Evolutionary conservation across 192 early-diverging fungal species (phyloP), one percentile per base, ranked within the genome.

Genomic region (Backusella westeae): DNA sequence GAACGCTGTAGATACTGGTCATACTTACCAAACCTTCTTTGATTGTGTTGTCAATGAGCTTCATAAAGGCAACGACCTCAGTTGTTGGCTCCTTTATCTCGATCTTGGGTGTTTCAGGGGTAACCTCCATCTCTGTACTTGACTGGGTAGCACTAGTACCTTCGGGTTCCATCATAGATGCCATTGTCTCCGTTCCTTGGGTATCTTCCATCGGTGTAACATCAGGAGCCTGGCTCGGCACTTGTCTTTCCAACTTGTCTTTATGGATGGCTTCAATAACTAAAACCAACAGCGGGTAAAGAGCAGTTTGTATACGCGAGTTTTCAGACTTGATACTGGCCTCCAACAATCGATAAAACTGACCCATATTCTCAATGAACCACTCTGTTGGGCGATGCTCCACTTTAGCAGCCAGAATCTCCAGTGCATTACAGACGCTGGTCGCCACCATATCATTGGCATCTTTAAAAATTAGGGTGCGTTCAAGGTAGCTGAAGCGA

Each of bases 301-400:
- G 80, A 34, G 90, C 86, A 72, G 88, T 88, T 67, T 93, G 88
- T 59, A 98, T 87, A 10, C 87, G 83, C 0, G 87, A 80, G 77
- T 95, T 92, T 73, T 98, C 96, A 1, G 89, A 90, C 6, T 87
- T 82, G 17, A 96, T 82, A 78, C 91, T 92, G 29, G 85, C 83
- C 75, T 92, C 93, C 41, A 96, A 67, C 14, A 88, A 80, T 70
- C 87, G 86, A 44, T 93, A 88, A 2, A 96, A 78, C 0, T 84
- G 79, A 6, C 72, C 76, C 35, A 95, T 81, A 73, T 94, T 91
- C 63, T 80, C 78, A 39, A 90, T 63, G 21, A 93, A 88, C 92
- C 92, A 95, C 17, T 87, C 81, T 0, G 78, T 65, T 3, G 88
- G 78, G 44, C 91, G 91, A 59, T 85, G 78, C 53, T 89, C 87